Evolutionary conservation across 805 yeast species (phyloP), one percentile per base, ranked within the genome.

Genomic region (Komagataella kurtzmanii): DNA sequence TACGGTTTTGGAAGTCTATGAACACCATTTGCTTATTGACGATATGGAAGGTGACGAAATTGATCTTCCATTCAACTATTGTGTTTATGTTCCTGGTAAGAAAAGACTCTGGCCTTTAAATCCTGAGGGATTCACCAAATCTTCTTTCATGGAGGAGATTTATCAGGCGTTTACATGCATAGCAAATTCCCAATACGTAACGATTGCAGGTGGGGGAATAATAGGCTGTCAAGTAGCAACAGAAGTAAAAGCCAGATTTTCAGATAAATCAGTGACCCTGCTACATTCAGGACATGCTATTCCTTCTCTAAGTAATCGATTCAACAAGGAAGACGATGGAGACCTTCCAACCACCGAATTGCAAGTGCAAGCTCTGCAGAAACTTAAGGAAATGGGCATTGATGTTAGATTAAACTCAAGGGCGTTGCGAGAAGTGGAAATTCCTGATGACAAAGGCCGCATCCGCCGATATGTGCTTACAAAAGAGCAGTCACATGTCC

Each of bases 31-130:
- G 19, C 46, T 49, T 40, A 51, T 50, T 44, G 43, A 45, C 36
- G 19, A 21, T 19, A 44, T 48, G 44, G 50, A 51, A 23, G 52
- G 52, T 10, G 48, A 52, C n/a, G 47, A 8, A 18, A 46, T 48
- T 44, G 50, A 47, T 0, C 57, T 67, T 45, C 58, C 59, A 7
- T 77, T 76, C 58, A 77, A 75, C 55, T 77, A 73, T 55, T 72
- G 70, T 24, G 64, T 76, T 12, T 61, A 66, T 52, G 76, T 80
- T 10, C 60, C 76, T 1, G 81, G 81, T 2, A 63, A 80, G 58
- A 64, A 74, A 53, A 64, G 81, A 53, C 61, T 63, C 45, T 76
- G 77, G 77, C 82, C 81, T 12, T 72, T 75, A 40, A 74, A 76
- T 18, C 81, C 81, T 2, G 58, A 64, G n/a, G 80, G 74, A 1